A percentile compares a stretch with the other conserved stretches of the same genome.
phyloP scores from a whole-genome alignment of 345 rosid species.

The Dimocarpus longan region DNA sequence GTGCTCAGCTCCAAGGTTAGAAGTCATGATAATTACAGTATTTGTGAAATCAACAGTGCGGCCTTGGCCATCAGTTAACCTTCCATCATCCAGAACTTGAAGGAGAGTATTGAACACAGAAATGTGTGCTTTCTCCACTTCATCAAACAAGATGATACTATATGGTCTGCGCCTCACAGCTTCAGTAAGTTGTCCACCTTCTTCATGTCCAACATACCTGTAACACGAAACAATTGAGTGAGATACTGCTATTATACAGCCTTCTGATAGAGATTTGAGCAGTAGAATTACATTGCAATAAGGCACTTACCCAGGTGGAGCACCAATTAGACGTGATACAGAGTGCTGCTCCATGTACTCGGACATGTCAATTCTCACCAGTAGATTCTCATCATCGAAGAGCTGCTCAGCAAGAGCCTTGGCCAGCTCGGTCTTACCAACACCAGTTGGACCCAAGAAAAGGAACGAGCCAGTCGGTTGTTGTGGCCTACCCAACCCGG shows the following conservation, averaged over 20 bases:
- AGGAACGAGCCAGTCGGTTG: constrained; percentile 95
- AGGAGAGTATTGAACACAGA: constrained; percentile 91
- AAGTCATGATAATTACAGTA: constrained; percentile 88
- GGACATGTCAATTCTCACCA: constrained; percentile 83
- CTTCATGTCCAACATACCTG: constrained; percentile 93
- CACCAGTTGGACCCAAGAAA: constrained; percentile 95
- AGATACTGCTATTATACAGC: neutral
- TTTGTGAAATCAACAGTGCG: constrained; percentile 85
- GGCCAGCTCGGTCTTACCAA: constrained; percentile 90
- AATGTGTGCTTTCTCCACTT: constrained; percentile 93
- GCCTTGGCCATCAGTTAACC: constrained; percentile 93
- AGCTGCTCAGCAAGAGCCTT: constrained; percentile 97
- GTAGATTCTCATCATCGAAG: constrained; percentile 75
- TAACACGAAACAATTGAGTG: neutral
- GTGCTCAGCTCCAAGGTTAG: constrained; percentile 91
- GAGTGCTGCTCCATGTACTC: constrained; percentile 94
- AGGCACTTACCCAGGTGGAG: constrained; percentile 77
- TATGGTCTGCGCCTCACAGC: constrained; percentile 91
- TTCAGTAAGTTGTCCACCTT: constrained; percentile 94
- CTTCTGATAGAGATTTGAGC: neutral
- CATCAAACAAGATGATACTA: constrained; percentile 81
- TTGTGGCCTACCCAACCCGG: constrained; percentile 91
- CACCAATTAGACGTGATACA: constrained; percentile 76
- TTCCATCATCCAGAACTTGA: constrained; percentile 89
- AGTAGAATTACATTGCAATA: too few relatives aligned